Conservation (phyloP, 345 rosid species). For the Euphorbia peplus region DNA sequence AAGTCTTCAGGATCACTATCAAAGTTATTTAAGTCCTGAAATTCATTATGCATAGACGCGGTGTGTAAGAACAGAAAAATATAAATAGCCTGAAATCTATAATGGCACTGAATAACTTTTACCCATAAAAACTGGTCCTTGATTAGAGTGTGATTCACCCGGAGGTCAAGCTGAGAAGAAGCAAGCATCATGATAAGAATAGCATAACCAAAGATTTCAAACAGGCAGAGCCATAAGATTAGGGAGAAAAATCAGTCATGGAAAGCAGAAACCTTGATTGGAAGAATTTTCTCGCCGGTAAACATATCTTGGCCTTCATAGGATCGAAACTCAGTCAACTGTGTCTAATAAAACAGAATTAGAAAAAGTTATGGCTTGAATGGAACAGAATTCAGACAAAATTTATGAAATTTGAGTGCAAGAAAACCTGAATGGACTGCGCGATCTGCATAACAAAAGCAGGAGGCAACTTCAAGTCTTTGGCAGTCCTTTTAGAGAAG, state of each 20-base stretch:
- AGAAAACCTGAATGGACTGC: constrained; percentile 77
- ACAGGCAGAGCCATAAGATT: not conserved
- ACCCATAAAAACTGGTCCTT: constrained; percentile 96
- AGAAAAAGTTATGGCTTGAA: not conserved
- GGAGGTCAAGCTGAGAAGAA: constrained; percentile 83
- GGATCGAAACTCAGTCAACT: constrained; percentile 76
- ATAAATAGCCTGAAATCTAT: not conserved
- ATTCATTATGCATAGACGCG: constrained; percentile 7
- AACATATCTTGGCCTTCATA: constrained; percentile 94
- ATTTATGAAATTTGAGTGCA: not conserved
- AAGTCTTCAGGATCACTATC: constrained; percentile 95
- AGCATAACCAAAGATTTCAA: not conserved
- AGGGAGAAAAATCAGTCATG: not conserved
- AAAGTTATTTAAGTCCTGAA: constrained; percentile 85
- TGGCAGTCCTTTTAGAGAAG: constrained; percentile 85
- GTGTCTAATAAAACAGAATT: constrained; percentile 47
- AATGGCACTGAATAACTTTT: constrained; percentile 15
- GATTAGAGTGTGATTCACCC: constrained; percentile 84
- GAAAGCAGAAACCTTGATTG: constrained; percentile 68
- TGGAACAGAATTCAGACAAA: not conserved
- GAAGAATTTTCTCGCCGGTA: constrained; percentile 86
- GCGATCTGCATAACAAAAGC: constrained; percentile 75
- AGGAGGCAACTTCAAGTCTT: constrained; percentile 88
- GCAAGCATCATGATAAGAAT: constrained; percentile 3
- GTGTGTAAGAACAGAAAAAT: not conserved